These are phyloP conservation scores for Colletotrichum orchidophilum DNA, from an alignment of 2,329 filamentous ascomycete genomes.

Conservation along the genomic window DNA sequence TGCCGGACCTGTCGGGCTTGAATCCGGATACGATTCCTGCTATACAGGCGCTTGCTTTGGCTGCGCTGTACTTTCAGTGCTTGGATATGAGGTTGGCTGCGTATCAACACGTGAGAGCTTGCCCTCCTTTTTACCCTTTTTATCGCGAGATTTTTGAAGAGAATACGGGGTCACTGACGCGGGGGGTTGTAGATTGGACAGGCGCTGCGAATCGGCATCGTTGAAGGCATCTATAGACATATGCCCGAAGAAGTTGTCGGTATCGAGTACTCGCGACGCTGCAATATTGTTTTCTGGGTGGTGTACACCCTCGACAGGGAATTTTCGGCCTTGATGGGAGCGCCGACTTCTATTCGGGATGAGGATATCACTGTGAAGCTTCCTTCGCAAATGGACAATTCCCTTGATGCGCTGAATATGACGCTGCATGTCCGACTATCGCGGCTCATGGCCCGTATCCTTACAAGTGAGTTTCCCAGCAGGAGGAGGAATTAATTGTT, in stretches of 20 bases:
- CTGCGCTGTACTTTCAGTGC: slow-evolving; percentile 50
- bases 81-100: slow-evolving; percentile 50
- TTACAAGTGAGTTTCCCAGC: slow-evolving; percentile 15
- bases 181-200: slow-evolving; percentile 42
- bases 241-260: slow-evolving; percentile 33
- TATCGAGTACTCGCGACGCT: slow-evolving; percentile 29
- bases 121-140: slow-evolving; percentile 28
- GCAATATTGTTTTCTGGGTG: slow-evolving; percentile 34
- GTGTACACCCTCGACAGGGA: slow-evolving; percentile 32
- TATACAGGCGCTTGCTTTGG: slow-evolving; percentile 46
- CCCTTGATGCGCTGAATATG: slow-evolving; percentile 33
- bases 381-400: slow-evolving; percentile 24
- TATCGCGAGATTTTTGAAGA: background rate
- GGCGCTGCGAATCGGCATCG: slow-evolving; percentile 43
- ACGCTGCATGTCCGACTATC: slow-evolving; percentile 32
- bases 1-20: slow-evolving; percentile 47
- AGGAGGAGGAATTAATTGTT: background rate
- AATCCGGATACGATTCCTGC: slow-evolving; percentile 41
- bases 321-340: slow-evolving; percentile 32
- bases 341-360: slow-evolving; percentile 32
- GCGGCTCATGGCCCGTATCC: slow-evolving; percentile 32
- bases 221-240: slow-evolving; percentile 39
- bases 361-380: slow-evolving; percentile 34
- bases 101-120: slow-evolving; percentile 47
- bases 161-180: background rate